A percentile compares a stretch with the other conserved stretches of the same genome.
Evolutionary conservation across 2,329 filamentous ascomycete genomes (phyloP).

Genomic region (Magnaporthiopsis rhizophila): DNA sequence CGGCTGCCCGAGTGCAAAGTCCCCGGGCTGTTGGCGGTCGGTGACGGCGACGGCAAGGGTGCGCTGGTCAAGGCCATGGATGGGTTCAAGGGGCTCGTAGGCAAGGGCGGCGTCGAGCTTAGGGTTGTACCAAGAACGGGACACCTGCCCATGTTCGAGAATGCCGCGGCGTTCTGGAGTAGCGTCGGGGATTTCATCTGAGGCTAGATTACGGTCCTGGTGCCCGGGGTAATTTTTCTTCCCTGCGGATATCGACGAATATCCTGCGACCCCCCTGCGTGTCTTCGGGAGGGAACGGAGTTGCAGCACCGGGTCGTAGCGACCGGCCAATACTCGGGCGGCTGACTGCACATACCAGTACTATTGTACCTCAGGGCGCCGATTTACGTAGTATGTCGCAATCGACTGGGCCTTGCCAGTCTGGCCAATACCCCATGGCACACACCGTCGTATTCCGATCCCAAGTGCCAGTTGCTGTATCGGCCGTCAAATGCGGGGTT

Average conservation of each 20-base stretch:
- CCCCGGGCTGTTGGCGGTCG: slow-evolving; percentile 62
- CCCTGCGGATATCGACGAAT: background rate
- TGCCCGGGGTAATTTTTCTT: background rate
- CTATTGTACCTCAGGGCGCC: background rate
- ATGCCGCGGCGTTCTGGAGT: slow-evolving; percentile 58
- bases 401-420: background rate
- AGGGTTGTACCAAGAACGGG: slow-evolving; percentile 62
- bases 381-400: background rate
- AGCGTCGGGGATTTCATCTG: slow-evolving; percentile 34
- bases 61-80: slow-evolving; percentile 74
- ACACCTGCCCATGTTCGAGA: slow-evolving; percentile 79
- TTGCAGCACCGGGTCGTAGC: background rate
- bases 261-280: background rate
- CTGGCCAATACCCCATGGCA: background rate
- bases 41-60: slow-evolving; percentile 60
- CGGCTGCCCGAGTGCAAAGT: slow-evolving; percentile 46
- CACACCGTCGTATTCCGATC: background rate
- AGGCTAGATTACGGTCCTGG: background rate
- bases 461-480: background rate
- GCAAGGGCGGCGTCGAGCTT: slow-evolving; percentile 46
- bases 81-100: slow-evolving; percentile 55
- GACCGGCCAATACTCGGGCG: background rate
- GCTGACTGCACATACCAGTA: background rate
- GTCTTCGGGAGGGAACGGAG: background rate
- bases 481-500: background rate